These are phyloP conservation scores for Monosporozyma aerobia DNA, from an alignment of 805 yeast species.

Conservation along the genomic window DNA sequence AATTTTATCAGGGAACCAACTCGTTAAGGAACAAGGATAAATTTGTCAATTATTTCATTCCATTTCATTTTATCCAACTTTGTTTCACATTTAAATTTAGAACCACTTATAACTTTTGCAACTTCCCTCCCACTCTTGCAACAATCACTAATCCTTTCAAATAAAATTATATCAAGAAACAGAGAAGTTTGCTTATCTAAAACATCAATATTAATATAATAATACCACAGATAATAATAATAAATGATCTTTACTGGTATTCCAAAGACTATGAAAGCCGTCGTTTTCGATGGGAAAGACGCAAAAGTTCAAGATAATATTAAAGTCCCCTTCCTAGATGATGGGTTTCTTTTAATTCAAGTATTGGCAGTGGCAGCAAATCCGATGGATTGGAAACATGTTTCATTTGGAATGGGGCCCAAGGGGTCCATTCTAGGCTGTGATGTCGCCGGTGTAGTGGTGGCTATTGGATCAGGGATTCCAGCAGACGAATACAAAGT, in stretches of 20 bases:
- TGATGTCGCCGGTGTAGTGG: slow-evolving; percentile 52
- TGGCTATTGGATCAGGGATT: slow-evolving; percentile 38
- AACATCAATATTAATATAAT: not conserved
- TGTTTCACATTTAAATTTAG: no score
- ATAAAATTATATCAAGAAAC: no score
- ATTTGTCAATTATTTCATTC: not conserved
- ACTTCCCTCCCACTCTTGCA: not conserved
- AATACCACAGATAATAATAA: not conserved
- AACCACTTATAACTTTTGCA: not conserved
- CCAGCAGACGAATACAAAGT: slow-evolving; percentile 24
- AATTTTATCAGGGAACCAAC: not conserved
- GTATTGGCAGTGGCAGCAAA: slow-evolving; percentile 50
- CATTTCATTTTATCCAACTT: no score
- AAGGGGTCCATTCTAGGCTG: slow-evolving; percentile 48
- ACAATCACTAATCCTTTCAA: not conserved
- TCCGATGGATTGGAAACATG: slow-evolving; percentile 66
- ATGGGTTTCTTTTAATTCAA: slow-evolving; percentile 36
- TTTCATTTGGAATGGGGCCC: slow-evolving; percentile 32
- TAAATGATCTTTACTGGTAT: slow-evolving; percentile 7
- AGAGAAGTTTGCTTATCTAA: no score
- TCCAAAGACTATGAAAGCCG: slow-evolving; percentile 35
- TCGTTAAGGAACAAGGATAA: not conserved
- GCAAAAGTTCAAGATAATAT: slow-evolving; percentile 24
- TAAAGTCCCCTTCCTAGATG: slow-evolving; percentile 31
- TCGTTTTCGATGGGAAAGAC: slow-evolving; percentile 30